Evolutionary conservation across 768 basidiomycete species (phyloP), one percentile per base, ranked within the genome.

Genomic region (Russula abietina): DNA sequence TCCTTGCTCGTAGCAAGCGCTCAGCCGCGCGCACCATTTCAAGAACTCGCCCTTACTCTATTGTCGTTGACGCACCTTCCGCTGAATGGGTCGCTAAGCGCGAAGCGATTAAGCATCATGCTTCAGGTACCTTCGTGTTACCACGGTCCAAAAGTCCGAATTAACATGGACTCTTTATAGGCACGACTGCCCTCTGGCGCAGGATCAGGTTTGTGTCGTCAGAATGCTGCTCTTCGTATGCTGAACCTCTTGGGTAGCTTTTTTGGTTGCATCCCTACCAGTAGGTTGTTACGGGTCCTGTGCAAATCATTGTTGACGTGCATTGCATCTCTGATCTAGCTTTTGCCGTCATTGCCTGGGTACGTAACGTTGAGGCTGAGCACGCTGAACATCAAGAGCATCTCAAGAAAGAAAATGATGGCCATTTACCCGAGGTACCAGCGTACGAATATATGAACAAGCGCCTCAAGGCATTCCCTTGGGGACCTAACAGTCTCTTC

Each of bases 401-500:
- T 71, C 70, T 88, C 74, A 86, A 81, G 70, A 78, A 81, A 41
- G 87, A 88, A 75, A 84, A 92, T 72, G 84, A 80, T 49, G 90
- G 90, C 43, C 77, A 81, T 60, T 80, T 90, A 57, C 88, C 89
- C 60, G 82, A 86, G 65, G 74, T 79, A 32, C 89, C 91, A 48
- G 76, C 75, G n/a, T 93, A 84, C 70, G 83, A 89, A 48, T 90
- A 87, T 77, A 69, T 93, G 74, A 91, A 92, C 78, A 82, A 78
- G 69, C 79, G 91, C 64, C 72, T 73, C 62, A 91, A 89, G 74
- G 88, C 91, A 45, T 93, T 81, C 80, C 91, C 91, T 22, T 93
- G 91, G 91, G 91, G 91, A 26, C 74, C 68, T 69, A 93, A 93
- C 82, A 81, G 82, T 16, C 80, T 93, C 19, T 93, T 93, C 80